phyloP scores from a whole-genome alignment of 148 eudicot species.

The Vaccinium myrtillus region DNA sequence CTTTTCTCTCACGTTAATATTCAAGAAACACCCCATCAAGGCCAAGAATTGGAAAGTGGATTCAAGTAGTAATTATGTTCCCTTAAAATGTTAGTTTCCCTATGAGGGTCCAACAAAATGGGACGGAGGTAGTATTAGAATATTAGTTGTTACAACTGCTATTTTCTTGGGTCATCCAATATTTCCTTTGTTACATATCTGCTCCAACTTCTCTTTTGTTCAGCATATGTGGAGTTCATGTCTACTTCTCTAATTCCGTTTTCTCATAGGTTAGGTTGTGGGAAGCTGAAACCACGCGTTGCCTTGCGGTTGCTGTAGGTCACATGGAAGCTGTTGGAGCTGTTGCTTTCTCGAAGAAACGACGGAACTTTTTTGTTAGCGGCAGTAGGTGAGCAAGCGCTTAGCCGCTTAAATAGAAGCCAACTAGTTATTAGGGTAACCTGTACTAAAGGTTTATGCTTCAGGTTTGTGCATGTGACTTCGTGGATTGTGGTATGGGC shows the following conservation, averaged over 20 bases:
- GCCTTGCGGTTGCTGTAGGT: conserved; percentile 79
- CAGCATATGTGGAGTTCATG: background rate
- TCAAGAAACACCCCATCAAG: no score
- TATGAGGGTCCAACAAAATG: no score
- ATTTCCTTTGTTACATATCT: background rate
- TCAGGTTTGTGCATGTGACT: background rate
- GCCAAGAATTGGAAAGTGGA: no score
- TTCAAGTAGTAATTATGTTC: no score
- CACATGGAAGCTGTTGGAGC: conserved; percentile 96
- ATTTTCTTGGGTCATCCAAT: background rate
- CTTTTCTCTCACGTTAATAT: no score
- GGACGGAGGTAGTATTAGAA: background rate
- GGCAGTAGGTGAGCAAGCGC: conserved; percentile 71
- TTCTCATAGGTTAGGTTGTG: conserved; percentile 80
- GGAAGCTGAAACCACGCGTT: conserved; percentile 58
- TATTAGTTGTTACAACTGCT: background rate
- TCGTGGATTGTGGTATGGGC: background rate
- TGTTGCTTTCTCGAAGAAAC: conserved; percentile 83
- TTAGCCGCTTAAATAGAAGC: background rate
- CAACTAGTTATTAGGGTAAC: background rate
- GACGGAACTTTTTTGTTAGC: conserved; percentile 72
- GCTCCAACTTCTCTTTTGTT: background rate
- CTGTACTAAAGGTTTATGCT: background rate
- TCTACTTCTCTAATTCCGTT: conserved; percentile 8
- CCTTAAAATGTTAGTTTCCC: no score